Evolutionary conservation across 495 filamentous ascomycete genomes (phyloP).

Genomic region (Talaromyces thailandensis): DNA sequence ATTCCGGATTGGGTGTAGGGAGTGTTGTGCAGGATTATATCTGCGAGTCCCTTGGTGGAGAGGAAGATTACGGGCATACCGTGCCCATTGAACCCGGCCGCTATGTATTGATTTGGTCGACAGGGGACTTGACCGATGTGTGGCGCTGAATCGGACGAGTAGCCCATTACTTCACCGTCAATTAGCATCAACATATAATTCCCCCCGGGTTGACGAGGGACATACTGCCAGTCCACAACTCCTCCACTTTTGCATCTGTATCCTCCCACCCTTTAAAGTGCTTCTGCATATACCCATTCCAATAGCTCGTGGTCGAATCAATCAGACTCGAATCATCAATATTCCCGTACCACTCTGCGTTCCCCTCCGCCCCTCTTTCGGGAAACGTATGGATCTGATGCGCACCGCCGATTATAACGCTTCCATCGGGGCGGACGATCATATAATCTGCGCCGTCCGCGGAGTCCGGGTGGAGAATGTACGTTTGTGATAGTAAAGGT

Average conservation of each 20-base stretch:
- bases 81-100: slow-evolving; percentile 16
- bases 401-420: slow-evolving; percentile 60
- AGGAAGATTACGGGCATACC: slow-evolving; percentile 18
- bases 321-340: slow-evolving; percentile 43
- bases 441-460: slow-evolving; percentile 39
- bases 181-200: not conserved
- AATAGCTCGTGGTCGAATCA: slow-evolving; percentile 49
- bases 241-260: slow-evolving; percentile 27
- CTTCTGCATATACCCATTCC: slow-evolving; percentile 43
- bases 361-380: slow-evolving; percentile 28
- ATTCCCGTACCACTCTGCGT: slow-evolving; percentile 48
- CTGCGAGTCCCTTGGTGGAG: slow-evolving; percentile 12
- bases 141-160: slow-evolving; percentile 6
- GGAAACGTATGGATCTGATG: slow-evolving; percentile 15
- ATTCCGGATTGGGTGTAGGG: slow-evolving; percentile 12
- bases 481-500: slow-evolving; percentile 24
- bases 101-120: slow-evolving; percentile 11
- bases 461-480: slow-evolving; percentile 21
- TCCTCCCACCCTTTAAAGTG: slow-evolving; percentile 36
- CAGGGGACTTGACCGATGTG: slow-evolving; percentile 12
- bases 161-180: slow-evolving; percentile 5
- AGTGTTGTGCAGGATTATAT: slow-evolving; percentile 10
- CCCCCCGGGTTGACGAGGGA: not conserved
- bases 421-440: slow-evolving; percentile 57
- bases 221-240: slow-evolving; percentile 38